phyloP scores from a whole-genome alignment of 106 monocot genomes.

The Dendrobium chrysotoxum region DNA sequence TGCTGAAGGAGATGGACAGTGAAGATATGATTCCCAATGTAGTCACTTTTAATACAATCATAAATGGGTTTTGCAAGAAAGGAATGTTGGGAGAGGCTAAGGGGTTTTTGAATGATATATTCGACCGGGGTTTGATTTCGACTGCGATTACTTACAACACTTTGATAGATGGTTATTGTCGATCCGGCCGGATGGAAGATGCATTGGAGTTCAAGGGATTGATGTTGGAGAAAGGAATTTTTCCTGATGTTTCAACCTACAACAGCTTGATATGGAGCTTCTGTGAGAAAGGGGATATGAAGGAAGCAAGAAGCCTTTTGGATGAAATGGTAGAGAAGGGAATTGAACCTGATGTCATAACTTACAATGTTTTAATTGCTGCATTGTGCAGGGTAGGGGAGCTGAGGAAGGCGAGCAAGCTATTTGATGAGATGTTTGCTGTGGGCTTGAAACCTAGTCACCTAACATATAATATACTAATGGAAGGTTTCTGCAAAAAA shows the following conservation, averaged over 20 bases:
- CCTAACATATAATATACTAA: conserved; percentile 66
- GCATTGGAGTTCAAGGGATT: conserved; percentile 38
- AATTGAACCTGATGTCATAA: conserved; percentile 57
- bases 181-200: conserved; percentile 44
- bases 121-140: conserved; percentile 31
- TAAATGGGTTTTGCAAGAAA: conserved; percentile 88
- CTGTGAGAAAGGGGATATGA: conserved; percentile 45
- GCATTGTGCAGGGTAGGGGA: conserved; percentile 56
- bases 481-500: conserved; percentile 72
- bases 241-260: conserved; percentile 52
- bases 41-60: conserved; percentile 55
- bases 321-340: conserved; percentile 73
- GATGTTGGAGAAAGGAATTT: conserved; percentile 43
- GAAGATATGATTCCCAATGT: conserved; percentile 36
- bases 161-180: conserved; percentile 64
- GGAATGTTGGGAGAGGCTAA: conserved; percentile 62
- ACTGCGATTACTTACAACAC: conserved; percentile 69
- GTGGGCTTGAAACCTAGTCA: conserved; percentile 50
- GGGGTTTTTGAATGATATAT: conserved; percentile 33
- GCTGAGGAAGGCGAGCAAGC: conserved; percentile 50
- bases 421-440: conserved; percentile 76
- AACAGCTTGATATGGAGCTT: conserved; percentile 74
- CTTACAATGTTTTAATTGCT: conserved; percentile 68
- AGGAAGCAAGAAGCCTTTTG: conserved; percentile 39
- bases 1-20: conserved; percentile 58